Evolutionary conservation across 176 grass and related monocot genomes (phyloP).

Genomic region (Carex myosuroides): DNA sequence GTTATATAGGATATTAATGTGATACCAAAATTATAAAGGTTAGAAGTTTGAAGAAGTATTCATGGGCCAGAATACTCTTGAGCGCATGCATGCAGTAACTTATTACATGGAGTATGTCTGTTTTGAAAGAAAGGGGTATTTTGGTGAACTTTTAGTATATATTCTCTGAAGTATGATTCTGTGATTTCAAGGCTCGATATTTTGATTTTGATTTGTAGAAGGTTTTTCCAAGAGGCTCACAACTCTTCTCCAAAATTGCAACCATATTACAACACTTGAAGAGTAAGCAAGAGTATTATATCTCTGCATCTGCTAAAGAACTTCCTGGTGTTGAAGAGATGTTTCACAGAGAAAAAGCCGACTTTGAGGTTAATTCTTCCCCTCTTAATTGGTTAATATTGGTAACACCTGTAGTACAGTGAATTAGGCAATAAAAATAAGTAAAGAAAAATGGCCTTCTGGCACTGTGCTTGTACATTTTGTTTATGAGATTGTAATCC

Average conservation of each 20-base stretch:
- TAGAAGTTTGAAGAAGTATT: background rate
- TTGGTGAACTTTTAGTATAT: background rate
- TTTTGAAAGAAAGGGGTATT: background rate
- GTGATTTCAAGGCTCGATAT: background rate
- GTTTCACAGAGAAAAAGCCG: constrained; percentile 47
- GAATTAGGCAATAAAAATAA: background rate
- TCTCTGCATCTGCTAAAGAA: constrained; percentile 35
- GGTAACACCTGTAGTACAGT: background rate
- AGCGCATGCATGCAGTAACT: background rate
- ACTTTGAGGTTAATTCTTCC: constrained; percentile 54
- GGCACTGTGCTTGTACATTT: background rate
- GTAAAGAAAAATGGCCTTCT: background rate
- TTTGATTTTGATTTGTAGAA: constrained; percentile 32
- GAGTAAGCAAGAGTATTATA: constrained; percentile 24
- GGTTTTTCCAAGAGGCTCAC: constrained; percentile 52
- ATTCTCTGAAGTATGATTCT: background rate
- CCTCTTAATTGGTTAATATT: constrained; percentile 14
- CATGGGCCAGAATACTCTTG: background rate
- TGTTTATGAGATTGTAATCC: background rate
- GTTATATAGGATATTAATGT: background rate
- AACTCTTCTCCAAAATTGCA: constrained; percentile 63
- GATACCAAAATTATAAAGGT: background rate
- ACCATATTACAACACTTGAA: constrained; percentile 35
- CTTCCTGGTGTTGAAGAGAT: constrained; percentile 54
- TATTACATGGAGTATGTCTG: background rate